Percentiles rank a stretch among this genome's conserved stretches.
Conservation (phyloP, 208 protist species). For the Trypanosomatidae sp. region DNA sequence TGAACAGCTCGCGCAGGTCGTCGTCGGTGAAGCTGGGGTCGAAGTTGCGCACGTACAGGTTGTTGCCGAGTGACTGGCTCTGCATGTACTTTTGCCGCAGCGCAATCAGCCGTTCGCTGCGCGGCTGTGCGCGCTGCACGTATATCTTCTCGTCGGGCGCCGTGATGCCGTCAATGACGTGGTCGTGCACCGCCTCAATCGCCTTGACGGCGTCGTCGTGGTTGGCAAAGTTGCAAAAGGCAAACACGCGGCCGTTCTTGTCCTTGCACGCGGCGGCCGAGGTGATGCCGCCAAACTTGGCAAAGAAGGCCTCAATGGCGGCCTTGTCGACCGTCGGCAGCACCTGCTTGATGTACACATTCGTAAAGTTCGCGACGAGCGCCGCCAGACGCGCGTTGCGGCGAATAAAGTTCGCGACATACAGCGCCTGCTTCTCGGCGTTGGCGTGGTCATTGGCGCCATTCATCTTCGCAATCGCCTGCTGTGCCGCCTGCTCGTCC, state of each 20-base stretch:
- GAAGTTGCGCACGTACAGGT: conserved; percentile 99
- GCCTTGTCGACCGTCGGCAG: conserved; percentile 83
- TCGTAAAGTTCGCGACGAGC: conserved; percentile 94
- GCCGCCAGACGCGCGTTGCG: conserved; percentile 87
- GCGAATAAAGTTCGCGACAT: conserved; percentile 94
- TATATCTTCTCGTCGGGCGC: conserved; percentile 70
- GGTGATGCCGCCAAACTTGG: conserved; percentile 91
- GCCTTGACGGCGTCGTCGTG: conserved; percentile 92
- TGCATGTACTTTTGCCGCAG: conserved; percentile 87
- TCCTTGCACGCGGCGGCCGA: conserved; percentile 84
- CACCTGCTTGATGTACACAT: conserved; percentile 98
- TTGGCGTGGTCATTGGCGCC: conserved; percentile 89
- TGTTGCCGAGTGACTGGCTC: conserved; percentile 89
- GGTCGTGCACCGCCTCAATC: conserved; percentile 84
- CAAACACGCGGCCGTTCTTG: conserved; percentile 90
- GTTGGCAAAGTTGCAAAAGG: conserved; percentile 97
- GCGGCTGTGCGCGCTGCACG: conserved; percentile 79
- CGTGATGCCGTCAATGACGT: conserved; percentile 75
- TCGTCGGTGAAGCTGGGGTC: conserved; percentile 95
- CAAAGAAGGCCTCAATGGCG: conserved; percentile 89
- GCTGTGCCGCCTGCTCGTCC: conserved; percentile 88
- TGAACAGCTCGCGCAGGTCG: conserved; percentile 96
- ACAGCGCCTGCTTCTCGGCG: conserved; percentile 84
- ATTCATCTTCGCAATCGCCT: conserved; percentile 96
- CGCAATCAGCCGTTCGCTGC: conserved; percentile 80